Base-by-base conservation (phyloP, 805 yeast genomes). In the Teunomyces cretensis region DNA sequence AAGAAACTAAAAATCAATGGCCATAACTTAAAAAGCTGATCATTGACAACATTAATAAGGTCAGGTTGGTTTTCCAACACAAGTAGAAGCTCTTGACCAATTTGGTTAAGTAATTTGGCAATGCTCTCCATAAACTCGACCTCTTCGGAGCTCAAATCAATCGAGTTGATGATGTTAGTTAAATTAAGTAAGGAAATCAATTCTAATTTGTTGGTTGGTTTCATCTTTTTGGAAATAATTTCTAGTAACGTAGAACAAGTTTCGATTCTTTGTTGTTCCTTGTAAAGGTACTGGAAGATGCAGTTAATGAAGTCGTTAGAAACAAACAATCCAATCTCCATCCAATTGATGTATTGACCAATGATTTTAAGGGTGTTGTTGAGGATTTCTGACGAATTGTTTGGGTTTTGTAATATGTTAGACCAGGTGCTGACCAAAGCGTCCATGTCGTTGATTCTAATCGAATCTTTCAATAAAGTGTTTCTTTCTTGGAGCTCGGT, bases 321-420 rank as follows among this genome's bases (percentile, higher is more conserved):
- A 26, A 90, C 75, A 44, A 92, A 80, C 54, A 88, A 71, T 44
- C 83, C 73, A 49, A 91, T 83, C 61, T 88, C 95, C 62, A 91
- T 88, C 99, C 99, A 94, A 17, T 91, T 83, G 17, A 90, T 86
- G 77, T 86, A 94, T 9, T 81, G 81, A 9, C 97, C 97, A 45
- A 94, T 80, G 44, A 82, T 82, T 42, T 74, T 73, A 41, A 89
- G 73, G 6, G 81, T 68, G 48, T 78, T 77, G 50, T 76, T 80
- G 56, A 87, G 54, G 49, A 86, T 75, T 47, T 80, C 81, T 24
- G 51, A 49, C 41, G 41, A 56, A 44, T 44, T 58, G 69, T 59
- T 46, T 58, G 52, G 68, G 56, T 62, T 66, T 9, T 59, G 58
- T 47, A 87, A 65, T 15, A 84, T 75, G 39, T 75, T 70, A 55